A percentile compares a stretch with the other conserved stretches of the same genome.
Evolutionary conservation across 768 basidiomycete species (phyloP).

Genomic region (Suillus cothurnatus): DNA sequence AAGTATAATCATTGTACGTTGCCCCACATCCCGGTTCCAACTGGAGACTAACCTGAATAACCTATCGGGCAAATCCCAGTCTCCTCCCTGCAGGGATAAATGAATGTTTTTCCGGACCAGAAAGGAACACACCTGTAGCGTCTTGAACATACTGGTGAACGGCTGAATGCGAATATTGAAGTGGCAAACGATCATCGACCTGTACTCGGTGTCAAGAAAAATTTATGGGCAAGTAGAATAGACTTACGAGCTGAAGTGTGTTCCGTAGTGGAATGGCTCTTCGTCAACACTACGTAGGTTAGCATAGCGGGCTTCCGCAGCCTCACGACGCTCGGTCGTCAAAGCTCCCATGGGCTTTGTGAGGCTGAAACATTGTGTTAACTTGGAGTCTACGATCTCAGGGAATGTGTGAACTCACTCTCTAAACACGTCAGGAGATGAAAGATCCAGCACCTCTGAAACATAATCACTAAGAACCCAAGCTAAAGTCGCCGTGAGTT

Average conservation of each 20-base stretch:
- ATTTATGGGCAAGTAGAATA: not conserved
- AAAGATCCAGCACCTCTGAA: constrained; percentile 68
- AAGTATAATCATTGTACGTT: constrained; percentile 2
- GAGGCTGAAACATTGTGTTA: constrained; percentile 49
- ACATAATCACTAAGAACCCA: constrained; percentile 90
- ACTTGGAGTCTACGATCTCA: not conserved
- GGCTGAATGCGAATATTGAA: constrained; percentile 89
- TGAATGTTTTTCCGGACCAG: not conserved
- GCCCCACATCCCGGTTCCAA: too few relatives aligned
- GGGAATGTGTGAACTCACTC: constrained; percentile 53
- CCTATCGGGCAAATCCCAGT: constrained; percentile 92
- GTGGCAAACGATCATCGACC: constrained; percentile 95
- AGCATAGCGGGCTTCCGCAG: constrained; percentile 73
- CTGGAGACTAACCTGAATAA: constrained; percentile 62
- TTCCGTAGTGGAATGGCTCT: constrained; percentile 90
- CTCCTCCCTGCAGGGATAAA: constrained; percentile 65
- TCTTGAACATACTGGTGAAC: constrained; percentile 95
- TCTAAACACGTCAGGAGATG: constrained; percentile 60
- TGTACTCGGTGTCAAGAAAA: constrained; percentile 7
- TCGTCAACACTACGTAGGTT: constrained; percentile 81
- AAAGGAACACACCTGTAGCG: constrained; percentile 54
- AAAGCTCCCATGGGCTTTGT: constrained; percentile 91
- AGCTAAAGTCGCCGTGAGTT: constrained; percentile 44
- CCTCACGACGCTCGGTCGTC: constrained; percentile 70
- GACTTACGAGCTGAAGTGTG: constrained; percentile 80